Base-by-base conservation (phyloP, 2,329 filamentous ascomycete genomes). In the Beauveria bassiana region DNA sequence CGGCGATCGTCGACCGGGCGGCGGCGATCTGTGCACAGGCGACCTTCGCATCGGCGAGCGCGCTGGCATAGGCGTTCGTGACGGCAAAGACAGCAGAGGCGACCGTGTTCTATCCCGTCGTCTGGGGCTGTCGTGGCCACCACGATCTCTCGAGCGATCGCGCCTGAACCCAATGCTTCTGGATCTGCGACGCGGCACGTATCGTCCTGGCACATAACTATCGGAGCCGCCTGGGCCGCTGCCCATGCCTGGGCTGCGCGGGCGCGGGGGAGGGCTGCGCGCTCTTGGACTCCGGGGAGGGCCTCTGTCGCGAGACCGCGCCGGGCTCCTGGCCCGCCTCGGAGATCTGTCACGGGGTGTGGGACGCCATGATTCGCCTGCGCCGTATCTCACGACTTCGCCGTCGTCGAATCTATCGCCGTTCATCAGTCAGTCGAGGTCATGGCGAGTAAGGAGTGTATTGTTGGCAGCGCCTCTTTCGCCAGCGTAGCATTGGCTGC, bases 321-420 rank as follows among this genome's bases (percentile, higher is more conserved):
- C 64, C 24, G 72, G 72, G 63, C 72, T 75, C 60, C 72, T 70
- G 22, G 66, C 63, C 62, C 71, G 68, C 51, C 71, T 66, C 18
- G 67, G 68, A 63, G 65, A 71, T 62, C 71, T 66, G 26, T 63
- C 66, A 8, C 79, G 72, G 56, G 83, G 83, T 62, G 81, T 85
- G 12, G 83, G 83, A 63, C 83, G 76, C 76, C 84, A 86, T 43
- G 82, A 85, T 71, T 86, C 83, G 62, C 83, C 83, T 14, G 83
- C 83, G 57, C 83, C 83, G 69, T 85, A 86, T 68, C 83, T 77
- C 65, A 84, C 81, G 59, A 86, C 83, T 72, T 86, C 83, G 50
- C 83, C 83, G 65, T 86, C 83, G 65, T 86, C 82, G 67, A 83
- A 86, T 69, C 82, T 85, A 20, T 16, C 4, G 20, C 24, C 20